Evolutionary conservation across 148 eudicot genomes (phyloP), one percentile per base, ranked within the genome.

Genomic region (Fagopyrum homotropicum): DNA sequence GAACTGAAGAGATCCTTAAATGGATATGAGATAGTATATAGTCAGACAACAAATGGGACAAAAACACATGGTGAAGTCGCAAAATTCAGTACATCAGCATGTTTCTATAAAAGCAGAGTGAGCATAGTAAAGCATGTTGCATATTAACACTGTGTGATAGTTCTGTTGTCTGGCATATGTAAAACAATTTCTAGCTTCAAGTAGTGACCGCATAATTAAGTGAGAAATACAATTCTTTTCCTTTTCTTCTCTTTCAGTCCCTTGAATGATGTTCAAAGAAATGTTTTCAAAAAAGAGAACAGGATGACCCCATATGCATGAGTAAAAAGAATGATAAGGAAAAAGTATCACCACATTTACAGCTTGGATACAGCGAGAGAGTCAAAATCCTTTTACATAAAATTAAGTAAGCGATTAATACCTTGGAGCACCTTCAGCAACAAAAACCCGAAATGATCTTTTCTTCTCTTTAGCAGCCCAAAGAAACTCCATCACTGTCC

Each of bases 351-450:
- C 30, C 17, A 22, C 8, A 57, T 57, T 57, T 22, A 57, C 30
- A 57, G 63, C 29, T 57, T 19, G 30, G 22, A 5, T 10, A 29
- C 14, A 61, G 14, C 7, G 14, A 40, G 11, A 2, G n/a, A 45
- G 46, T 64, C 30, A 64, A 22, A 64, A 1, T 40, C 22, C 4
- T 60, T 52, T 59, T 57, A 30, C 49, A 29, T 17, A 51, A 60
- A 2, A 5, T 29, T 51, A 29, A 69, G 72, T 46, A 55, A 48
- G 45, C 47, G 22, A 45, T 9, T 68, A 81, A 72, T 76, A 90
- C 98, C 98, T 95, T 75, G 98, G 98, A 79, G 97, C 98, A 79
- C 98, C 98, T 84, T 95, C 98, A 6, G 98, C 98, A 73, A 95
- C 90, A 80, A 92, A 92, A 19, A 95, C 98, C n/a, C n/a, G n/a